Conservation (phyloP, 441 rosid species). For the Croton setiger region DNA sequence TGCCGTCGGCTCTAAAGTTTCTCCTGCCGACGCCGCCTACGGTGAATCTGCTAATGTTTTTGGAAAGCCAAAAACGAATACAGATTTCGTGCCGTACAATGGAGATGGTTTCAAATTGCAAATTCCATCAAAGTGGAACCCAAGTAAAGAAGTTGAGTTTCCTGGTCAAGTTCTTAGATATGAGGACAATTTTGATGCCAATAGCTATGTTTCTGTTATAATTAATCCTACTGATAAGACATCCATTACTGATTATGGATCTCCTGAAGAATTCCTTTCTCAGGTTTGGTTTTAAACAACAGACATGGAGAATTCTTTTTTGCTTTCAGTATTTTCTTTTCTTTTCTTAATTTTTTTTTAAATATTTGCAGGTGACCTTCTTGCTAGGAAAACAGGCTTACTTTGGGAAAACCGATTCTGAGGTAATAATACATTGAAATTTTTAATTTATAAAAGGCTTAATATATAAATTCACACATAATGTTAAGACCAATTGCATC, state of each 20-base stretch:
- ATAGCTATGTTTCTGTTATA: slow-evolving; percentile 63
- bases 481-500: no score
- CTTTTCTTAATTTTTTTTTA: no score
- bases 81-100: slow-evolving; percentile 70
- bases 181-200: slow-evolving; percentile 90
- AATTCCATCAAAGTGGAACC: slow-evolving; percentile 93
- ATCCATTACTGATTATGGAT: slow-evolving; percentile 79
- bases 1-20: slow-evolving; percentile 75
- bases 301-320: no score
- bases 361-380: slow-evolving; percentile 56
- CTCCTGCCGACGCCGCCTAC: slow-evolving; percentile 97
- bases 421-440: slow-evolving; percentile 38
- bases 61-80: slow-evolving; percentile 88
- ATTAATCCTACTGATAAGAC: slow-evolving; percentile 87
- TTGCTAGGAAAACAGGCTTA: slow-evolving; percentile 84
- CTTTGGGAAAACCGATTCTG: slow-evolving; percentile 67
- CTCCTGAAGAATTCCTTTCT: slow-evolving; percentile 81
- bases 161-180: slow-evolving; percentile 91
- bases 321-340: no score
- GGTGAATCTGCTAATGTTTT: slow-evolving; percentile 98
- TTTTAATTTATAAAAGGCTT: background rate
- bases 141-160: slow-evolving; percentile 84
- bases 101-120: slow-evolving; percentile 77
- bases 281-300: slow-evolving; percentile 33
- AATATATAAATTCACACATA: background rate